Evolutionary conservation across 306 rosid genomes (phyloP), one percentile per base, ranked within the genome.

Genomic region (Gastrolobium villosum): DNA sequence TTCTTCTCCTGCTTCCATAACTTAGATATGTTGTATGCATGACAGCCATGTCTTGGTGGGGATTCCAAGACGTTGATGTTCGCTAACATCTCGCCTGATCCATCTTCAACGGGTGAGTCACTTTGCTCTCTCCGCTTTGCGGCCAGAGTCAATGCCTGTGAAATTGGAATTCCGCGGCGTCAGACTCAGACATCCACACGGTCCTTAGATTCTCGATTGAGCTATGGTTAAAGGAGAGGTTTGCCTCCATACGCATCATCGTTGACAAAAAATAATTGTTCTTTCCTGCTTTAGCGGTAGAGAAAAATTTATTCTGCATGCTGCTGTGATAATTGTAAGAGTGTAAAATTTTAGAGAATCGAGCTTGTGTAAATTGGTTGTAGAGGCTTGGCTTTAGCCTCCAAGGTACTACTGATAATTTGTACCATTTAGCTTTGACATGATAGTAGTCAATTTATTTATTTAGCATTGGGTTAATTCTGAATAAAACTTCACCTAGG

Each of bases 41-140:
- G 65, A 74, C 99, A 95, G 99, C 99, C 99, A 45, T 95, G 97
- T 84, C 84, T 95, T 14, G 99, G 96, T 40, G 98, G 99, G 26
- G 98, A 95, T 62, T 95, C 99, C 1, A 95, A 95, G 79, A 95
- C 97, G 3, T 81, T 95, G 63, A 95, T 95, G 99, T 85, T 95
- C 66, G 99, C 91, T 36, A 95, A 95, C 80, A 76, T 95, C 48
- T 92, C 99, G 2, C 99, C 98, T 1, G 99, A 92, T 53, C 84
- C 91, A 69, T 76, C 97, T 60, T 95, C 99, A 14, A 73, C 83
- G 1, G 86, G 85, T 2, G 99, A 95, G 84, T 92, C 99, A 0
- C 97, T 95, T 4, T 92, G 97, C 79, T 95, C 99, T 8, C 97
- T 95, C 3, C 90, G 96, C 37, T 95, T 95, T 64, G 98, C 99